phyloP scores from a whole-genome alignment of 2,329 filamentous ascomycete species.

The Scedosporium apiospermum region DNA sequence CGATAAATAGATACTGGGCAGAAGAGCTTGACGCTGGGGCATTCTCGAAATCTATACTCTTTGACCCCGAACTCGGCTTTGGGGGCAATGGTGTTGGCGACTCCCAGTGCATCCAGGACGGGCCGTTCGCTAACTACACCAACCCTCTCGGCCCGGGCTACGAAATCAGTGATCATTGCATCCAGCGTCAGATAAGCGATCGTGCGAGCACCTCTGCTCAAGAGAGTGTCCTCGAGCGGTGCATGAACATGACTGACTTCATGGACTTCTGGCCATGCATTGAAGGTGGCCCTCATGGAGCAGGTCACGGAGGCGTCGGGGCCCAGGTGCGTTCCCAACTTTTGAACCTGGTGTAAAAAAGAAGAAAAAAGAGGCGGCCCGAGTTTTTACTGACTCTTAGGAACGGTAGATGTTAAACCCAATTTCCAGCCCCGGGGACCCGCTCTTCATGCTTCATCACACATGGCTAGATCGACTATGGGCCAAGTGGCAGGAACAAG shows the following conservation, averaged over 20 bases:
- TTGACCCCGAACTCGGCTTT: neutral
- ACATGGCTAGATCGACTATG: neutral
- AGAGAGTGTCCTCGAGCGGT: neutral
- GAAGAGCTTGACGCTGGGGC: neutral
- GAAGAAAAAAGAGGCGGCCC: too few relatives aligned
- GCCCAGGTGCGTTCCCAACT: conserved; percentile 7
- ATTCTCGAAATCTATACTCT: neutral
- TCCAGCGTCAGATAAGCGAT: neutral
- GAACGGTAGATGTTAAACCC: conserved; percentile 9
- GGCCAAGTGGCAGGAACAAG: conserved; percentile 3
- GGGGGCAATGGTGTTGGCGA: neutral
- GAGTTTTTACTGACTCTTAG: too few relatives aligned
- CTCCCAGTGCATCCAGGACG: conserved; percentile 7
- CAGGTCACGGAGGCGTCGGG: conserved; percentile 16
- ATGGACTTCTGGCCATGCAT: conserved; percentile 16
- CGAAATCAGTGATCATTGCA: neutral
- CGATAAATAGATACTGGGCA: neutral
- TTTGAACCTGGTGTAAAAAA: neutral
- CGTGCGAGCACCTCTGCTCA: neutral
- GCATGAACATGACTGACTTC: neutral
- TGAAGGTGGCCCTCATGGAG: conserved; percentile 16
- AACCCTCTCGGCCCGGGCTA: conserved; percentile 4
- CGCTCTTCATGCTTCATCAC: conserved; percentile 14
- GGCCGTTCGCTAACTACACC: conserved; percentile 2
- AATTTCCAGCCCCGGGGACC: conserved; percentile 20